Evolutionary conservation across 768 basidiomycete species (phyloP), one percentile per base, ranked within the genome.

Genomic region (Russula virescens): DNA sequence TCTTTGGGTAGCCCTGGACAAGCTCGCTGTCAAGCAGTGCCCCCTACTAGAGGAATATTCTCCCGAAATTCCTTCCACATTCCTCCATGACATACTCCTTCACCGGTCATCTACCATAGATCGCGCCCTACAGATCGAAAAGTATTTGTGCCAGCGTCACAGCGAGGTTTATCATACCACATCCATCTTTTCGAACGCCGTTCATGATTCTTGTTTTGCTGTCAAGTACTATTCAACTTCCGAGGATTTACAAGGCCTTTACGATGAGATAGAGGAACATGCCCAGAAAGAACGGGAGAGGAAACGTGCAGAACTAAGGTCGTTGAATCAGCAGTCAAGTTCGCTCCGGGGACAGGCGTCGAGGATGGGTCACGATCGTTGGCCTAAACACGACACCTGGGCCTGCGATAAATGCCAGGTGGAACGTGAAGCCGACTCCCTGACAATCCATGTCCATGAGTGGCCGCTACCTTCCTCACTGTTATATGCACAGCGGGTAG

Each of bases 1-100:
- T 34, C 72, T 83, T 19, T 83, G 82, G 82, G 71, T 79, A 1
- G 78, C 76, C 0, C 70, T 83, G 5, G 81, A 83, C 63, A 73
- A 63, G 25, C 38, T 77, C 16, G 73, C 69, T 1, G 68, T 76
- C 23, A 42, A 43, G 18, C 69, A 73, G 23, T 69, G 71, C 40
- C 78, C 81, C 2, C 71, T 82, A 11, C 69, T 83, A 5, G 47
- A 48, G 0, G 69, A 76, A 5, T 83, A 80, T 58, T 77, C 80
- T 11, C 80, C 82, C 0, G 80, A 79, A 62, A 68, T 83, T 0
- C 73, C 78, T 1, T 28, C 60, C 2, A 52, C 54, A 3, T 67
- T 81, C 25, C 67, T 82, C n/a, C 72, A 80, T 28, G 62, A 73
- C 0, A 72, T 84, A 25, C 69, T 83, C 7, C 71, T 83, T 2